These are phyloP conservation scores for Gastrolobium bilobum DNA, from an alignment of 306 rosid species.

Conservation along the genomic window DNA sequence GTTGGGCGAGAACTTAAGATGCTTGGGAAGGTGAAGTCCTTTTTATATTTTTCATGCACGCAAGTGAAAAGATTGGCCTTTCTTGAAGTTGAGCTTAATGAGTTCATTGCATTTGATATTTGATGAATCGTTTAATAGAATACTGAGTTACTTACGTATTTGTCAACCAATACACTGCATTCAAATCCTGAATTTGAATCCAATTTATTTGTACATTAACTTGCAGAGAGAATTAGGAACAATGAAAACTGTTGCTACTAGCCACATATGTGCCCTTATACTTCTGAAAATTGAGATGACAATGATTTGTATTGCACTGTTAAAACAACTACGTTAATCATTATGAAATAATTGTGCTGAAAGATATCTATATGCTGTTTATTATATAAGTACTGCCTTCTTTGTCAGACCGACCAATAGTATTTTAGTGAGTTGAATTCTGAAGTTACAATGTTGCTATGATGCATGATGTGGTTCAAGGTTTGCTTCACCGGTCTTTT, in stretches of 20 bases:
- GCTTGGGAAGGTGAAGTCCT: conserved; percentile 79
- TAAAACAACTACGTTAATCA: neutral
- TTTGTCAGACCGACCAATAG: conserved; percentile 5
- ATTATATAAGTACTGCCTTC: neutral
- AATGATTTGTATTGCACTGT: conserved; percentile 8
- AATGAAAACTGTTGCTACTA: conserved; percentile 8
- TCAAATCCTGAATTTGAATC: conserved; percentile 3
- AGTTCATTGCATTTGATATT: conserved; percentile 35
- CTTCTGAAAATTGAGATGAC: conserved; percentile 1
- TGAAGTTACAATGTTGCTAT: conserved; percentile 11
- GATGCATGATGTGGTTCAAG: neutral
- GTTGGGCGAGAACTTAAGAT: conserved; percentile 87
- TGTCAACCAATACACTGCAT: conserved; percentile 1
- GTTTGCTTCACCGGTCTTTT: neutral
- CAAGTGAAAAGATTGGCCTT: neutral
- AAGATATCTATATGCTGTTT: neutral
- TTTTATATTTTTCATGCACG: conserved; percentile 28
- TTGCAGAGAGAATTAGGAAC: conserved; percentile 11
- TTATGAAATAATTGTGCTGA: neutral
- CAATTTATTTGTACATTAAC: conserved; percentile 4
- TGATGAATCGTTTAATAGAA: conserved; percentile 20
- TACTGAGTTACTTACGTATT: neutral
- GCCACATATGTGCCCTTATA: neutral
- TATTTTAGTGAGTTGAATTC: neutral
- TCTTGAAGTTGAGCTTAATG: conserved; percentile 13